Base-by-base conservation (phyloP, 225 moss, liverwort and hornwort genomes). In the Neckera pumila region DNA sequence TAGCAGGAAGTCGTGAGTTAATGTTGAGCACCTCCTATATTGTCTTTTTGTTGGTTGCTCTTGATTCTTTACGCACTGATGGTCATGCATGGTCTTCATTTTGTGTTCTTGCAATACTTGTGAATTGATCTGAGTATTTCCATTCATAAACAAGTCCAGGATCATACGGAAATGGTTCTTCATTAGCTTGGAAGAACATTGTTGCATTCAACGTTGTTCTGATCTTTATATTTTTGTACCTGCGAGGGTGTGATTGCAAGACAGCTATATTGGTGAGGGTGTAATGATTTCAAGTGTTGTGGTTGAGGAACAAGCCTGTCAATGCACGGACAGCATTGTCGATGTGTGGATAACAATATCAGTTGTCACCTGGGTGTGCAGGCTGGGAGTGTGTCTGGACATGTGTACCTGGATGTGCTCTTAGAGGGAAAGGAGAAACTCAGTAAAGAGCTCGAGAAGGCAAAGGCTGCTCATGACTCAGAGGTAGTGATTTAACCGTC, bases 351-450 rank as follows among this genome's bases (percentile, higher is more conserved):
- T 90, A 87, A 88, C 57, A 71, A 69, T 75, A 51, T 84, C 25
- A 72, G 69, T 88, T 62, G 56, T 87, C 51, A 60, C 70, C 56
- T 61, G 83, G 86, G n/a, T 85, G 53, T 77, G 86, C 92, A 94
- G 94, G 85, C 66, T 92, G 89, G 82, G 75, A 89, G 47, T 87
- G 85, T 61, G 63, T 28, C 82, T 88, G 88, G 79, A 64, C 86
- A 64, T 40, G 74, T 85, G 33, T 67, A 82, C 67, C 82, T 90
- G 53, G 94, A 93, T 88, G 89, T 92, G 74, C 88, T 94, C 70
- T 59, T 90, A 9, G 93, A 90, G 89, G 94, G 93, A 89, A 93
- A 87, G 87, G 93, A 93, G 56, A 94, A 90, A 80, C 88, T 94
- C 40, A 85, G 42, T 74, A 91, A 86, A 92, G 89, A 91, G 40